Base-by-base conservation (phyloP, 768 basidiomycete genomes). In the Auricularia heimuer region DNA sequence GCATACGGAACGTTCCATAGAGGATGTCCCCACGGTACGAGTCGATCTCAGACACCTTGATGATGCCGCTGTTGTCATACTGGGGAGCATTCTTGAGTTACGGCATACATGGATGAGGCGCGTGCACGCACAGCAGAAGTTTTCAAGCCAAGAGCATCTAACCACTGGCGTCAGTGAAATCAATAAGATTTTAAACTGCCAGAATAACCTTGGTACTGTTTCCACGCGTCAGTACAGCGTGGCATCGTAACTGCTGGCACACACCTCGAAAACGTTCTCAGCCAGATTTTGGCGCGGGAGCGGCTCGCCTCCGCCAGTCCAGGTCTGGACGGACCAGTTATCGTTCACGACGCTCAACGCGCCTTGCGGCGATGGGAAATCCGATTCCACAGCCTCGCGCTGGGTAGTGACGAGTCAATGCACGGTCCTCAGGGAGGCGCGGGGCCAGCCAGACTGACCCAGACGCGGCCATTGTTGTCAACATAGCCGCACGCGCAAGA, bases 1-100 rank as follows among this genome's bases (percentile, higher is more conserved):
- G 47, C 67, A 69, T 69, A 14, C 68, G 33, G 64, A 69, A 69
- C 3, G 67, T 67, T 21, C 68, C 68, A 62, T 68, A 68, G 6
- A 60, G 44, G 4, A 69, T 63, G 44, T 69, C 64, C 4, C 21
- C 8, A 10, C 64, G 34, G 45, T 63, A n/a, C 8, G 54, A 54
- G 56, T 66, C 67, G 58, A 69, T 65, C 58, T 69, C 68, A 21
- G 63, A 65, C 10, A 61, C 51, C 24, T 63, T 63, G 64, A 66
- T 64, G 24, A 54, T 51, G 2, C 67, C 68, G 64, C 63, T 51
- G 21, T 68, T 68, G 11, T 21, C 24, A 54, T 69, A 69, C 63
- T 66, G 37, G 37, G 42, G 44, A 12, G 8, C 21, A 6, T 8
- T 12, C 14, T 12, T 63, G 16, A 37, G 62, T 24, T 36, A 3